Evolutionary conservation across 129 eudicot species (phyloP).

Genomic region (Saposhnikovia divaricata): DNA sequence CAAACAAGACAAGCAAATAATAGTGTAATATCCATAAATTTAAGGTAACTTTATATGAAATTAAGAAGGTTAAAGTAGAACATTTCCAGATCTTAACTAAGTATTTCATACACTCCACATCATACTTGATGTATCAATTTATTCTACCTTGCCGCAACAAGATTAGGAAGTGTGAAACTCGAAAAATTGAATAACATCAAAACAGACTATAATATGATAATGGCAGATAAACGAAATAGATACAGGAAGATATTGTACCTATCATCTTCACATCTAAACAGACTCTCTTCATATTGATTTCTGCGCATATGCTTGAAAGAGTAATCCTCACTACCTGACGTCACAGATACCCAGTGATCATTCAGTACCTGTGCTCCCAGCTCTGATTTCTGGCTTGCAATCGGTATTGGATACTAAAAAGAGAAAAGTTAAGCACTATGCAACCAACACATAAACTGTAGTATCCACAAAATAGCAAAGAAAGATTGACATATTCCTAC

Average conservation of each 20-base stretch:
- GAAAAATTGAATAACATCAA: neutral
- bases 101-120: neutral
- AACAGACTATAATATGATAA: neutral
- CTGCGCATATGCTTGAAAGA: conserved; percentile 99
- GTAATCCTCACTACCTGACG: conserved; percentile 99
- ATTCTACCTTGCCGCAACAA: neutral
- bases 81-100: neutral
- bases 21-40: neutral
- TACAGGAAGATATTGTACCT: conserved; percentile 41
- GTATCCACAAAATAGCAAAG: conserved; percentile 1
- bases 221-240: conserved; percentile 7
- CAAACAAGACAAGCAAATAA: neutral
- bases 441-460: neutral
- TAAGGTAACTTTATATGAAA: neutral
- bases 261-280: conserved; percentile 97
- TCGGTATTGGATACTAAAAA: conserved; percentile 79
- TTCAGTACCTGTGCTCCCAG: conserved; percentile 83
- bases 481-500: conserved; percentile 25
- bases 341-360: conserved; percentile 97
- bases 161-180: neutral
- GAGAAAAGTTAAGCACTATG: conserved; percentile 5
- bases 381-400: conserved; percentile 87
- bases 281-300: conserved; percentile 97
- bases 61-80: neutral
- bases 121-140: neutral